Evolutionary conservation across 257 asterid species (phyloP).

Genomic region (Solanum raphanifolium): DNA sequence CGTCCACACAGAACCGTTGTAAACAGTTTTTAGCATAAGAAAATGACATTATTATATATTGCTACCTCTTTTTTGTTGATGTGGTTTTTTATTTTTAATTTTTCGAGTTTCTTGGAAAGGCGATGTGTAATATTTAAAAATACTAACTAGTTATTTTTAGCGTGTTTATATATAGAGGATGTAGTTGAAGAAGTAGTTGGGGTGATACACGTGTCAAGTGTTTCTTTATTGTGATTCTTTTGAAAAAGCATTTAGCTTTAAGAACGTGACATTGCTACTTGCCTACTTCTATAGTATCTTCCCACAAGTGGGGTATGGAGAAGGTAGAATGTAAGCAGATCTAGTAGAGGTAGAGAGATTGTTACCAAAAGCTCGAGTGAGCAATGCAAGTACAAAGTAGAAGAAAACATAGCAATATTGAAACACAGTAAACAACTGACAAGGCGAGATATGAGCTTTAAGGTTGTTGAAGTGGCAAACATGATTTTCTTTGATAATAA

Average conservation of each 20-base stretch:
- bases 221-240: conserved; percentile 24
- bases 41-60: conserved; percentile 26
- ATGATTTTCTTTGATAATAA: neutral
- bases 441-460: neutral
- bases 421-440: no score
- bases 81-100: neutral
- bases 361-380: neutral
- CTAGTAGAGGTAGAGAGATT: no score
- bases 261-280: neutral
- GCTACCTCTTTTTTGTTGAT: neutral
- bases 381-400: neutral
- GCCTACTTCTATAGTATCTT: neutral
- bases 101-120: neutral
- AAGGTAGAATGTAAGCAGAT: fast-evolving
- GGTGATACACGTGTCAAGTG: conserved; percentile 18
- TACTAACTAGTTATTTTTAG: neutral
- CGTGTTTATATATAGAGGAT: conserved; percentile 25
- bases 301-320: neutral
- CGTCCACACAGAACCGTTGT: neutral
- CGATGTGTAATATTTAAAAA: neutral
- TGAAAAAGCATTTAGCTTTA: conserved; percentile 5
- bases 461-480: neutral
- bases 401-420: neutral
- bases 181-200: neutral
- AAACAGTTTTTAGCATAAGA: conserved; percentile 35